Conservation (phyloP, 2,329 filamentous ascomycete species). For the Huntiella savannae region DNA sequence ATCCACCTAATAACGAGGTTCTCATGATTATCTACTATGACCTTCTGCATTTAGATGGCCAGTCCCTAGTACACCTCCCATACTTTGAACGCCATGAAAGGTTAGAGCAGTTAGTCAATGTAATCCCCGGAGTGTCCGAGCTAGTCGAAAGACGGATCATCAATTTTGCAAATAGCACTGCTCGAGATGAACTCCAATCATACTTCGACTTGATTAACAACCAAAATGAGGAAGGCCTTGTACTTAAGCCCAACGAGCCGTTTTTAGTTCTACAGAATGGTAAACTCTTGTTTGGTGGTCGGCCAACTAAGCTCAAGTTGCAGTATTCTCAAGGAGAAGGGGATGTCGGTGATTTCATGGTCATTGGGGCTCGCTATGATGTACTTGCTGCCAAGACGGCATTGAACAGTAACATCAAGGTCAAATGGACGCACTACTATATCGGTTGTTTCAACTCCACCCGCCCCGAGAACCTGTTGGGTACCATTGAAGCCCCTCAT, state of each 20-base stretch:
- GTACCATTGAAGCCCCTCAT: constrained; percentile 34
- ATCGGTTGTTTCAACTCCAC: constrained; percentile 59
- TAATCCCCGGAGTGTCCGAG: constrained; percentile 41
- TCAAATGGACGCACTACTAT: constrained; percentile 65
- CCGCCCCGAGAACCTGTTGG: constrained; percentile 28
- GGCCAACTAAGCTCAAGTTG: constrained; percentile 71
- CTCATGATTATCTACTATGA: constrained; percentile 46
- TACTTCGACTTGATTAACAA: constrained; percentile 50
- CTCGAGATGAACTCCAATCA: constrained; percentile 35
- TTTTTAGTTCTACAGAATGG: constrained; percentile 39
- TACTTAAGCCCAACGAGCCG: constrained; percentile 61
- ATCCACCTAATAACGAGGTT: constrained; percentile 30
- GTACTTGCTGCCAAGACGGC: constrained; percentile 39
- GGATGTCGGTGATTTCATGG: constrained; percentile 65
- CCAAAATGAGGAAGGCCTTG: constrained; percentile 53
- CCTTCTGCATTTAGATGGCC: constrained; percentile 32
- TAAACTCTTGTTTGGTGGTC: constrained; percentile 18
- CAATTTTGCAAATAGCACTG: constrained; percentile 38
- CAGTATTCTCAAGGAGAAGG: constrained; percentile 63
- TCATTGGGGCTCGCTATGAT: constrained; percentile 58
- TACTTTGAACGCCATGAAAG: constrained; percentile 41
- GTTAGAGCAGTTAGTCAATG: constrained; percentile 34
- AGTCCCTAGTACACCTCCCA: constrained; percentile 29
- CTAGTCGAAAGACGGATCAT: constrained; percentile 48
- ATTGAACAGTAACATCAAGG: constrained; percentile 30